These are phyloP conservation scores for Cladorrhinum samala DNA, from an alignment of 495 filamentous ascomycete species.

Conservation along the genomic window DNA sequence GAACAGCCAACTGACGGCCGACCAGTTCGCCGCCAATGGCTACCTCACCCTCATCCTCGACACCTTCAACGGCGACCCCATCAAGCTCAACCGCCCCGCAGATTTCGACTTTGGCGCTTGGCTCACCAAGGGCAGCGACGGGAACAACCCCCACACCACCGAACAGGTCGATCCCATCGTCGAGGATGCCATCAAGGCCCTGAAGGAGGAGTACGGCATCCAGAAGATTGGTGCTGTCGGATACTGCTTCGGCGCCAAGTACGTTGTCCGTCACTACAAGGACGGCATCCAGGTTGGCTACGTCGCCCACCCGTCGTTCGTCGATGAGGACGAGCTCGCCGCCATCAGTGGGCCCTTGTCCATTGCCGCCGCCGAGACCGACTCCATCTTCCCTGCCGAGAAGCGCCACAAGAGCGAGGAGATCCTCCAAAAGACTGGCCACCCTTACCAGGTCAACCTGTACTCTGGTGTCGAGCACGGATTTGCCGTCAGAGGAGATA, in stretches of 20 bases:
- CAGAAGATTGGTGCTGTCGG: constrained; percentile 68
- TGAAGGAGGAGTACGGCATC: constrained; percentile 44
- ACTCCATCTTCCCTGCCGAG: constrained; percentile 69
- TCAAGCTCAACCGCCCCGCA: constrained; percentile 49
- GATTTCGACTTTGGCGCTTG: constrained; percentile 58
- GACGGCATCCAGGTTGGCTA: constrained; percentile 55
- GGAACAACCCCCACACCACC: constrained; percentile 53
- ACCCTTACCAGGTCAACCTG: constrained; percentile 76
- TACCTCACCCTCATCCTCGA: constrained; percentile 74
- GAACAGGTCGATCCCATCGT: constrained; percentile 51
- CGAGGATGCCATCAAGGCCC: constrained; percentile 37
- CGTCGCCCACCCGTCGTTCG: constrained; percentile 70
- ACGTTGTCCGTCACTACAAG: constrained; percentile 41
- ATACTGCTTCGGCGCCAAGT: constrained; percentile 74
- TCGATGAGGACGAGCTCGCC: constrained; percentile 68
- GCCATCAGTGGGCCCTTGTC: constrained; percentile 65
- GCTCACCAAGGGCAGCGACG: constrained; percentile 45
- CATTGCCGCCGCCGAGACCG: constrained; percentile 74
- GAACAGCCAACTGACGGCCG: constrained; percentile 75
- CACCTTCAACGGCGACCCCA: constrained; percentile 65
- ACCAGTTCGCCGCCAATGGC: constrained; percentile 76
- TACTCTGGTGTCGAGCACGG: constrained; percentile 73
- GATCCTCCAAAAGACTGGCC: constrained; percentile 51
- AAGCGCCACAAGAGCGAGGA: constrained; percentile 56
- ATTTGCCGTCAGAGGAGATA: constrained; percentile 68